Base-by-base conservation (phyloP, 2,329 filamentous ascomycete species). In the Talaromyces sp. region DNA sequence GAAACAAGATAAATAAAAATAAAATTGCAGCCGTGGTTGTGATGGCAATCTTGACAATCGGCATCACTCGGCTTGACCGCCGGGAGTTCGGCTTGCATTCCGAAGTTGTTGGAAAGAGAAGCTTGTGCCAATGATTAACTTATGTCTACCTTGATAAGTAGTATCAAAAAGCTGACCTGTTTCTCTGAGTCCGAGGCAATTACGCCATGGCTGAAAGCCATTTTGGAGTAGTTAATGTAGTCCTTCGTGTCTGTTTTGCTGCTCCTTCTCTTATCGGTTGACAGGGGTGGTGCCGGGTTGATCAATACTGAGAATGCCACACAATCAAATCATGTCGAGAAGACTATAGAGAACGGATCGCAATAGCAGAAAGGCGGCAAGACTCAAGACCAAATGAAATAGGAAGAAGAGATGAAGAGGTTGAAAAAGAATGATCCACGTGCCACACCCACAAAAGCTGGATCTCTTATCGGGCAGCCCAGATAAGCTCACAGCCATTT, bases 151-250 rank as follows among this genome's bases (percentile, higher is more conserved):
- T 1, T 2, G 2, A 7, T 13, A 17, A 17, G 6, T 53, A n/a
- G 3, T 29, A 31, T n/a, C 13, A 2, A 38, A 4, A 45, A 34
- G 36, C 59, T 47, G 38, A 66, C 64, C 60, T 66, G 64, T 36
- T 66, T 66, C 45, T 66, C 64, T 34, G 51, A 27, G 45, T 66
- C 64, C 8, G 53, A 49, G n/a, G 38, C 31, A 10, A 13, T 2
- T 3, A 31, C 51, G 13, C 25, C 61, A 31, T 63, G 51, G 25
- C 13, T 29, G 27, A 25, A 34, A 11, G 27, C 27, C 61, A 63
- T 63, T 45, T 43, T 59, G 49, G 19, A 19, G 81, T 82, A 17
- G 34, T 56, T 6, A 17, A 31, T 38, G 7, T 38, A 4, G 10
- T 19, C 27, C 15, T 53, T 2, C 3, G n/a, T 3, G 4, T 13